A percentile compares a stretch with the other conserved stretches of the same genome.
Evolutionary conservation across 192 early-diverging fungal species (phyloP).

Genomic region (Cetraspora pellucida): DNA sequence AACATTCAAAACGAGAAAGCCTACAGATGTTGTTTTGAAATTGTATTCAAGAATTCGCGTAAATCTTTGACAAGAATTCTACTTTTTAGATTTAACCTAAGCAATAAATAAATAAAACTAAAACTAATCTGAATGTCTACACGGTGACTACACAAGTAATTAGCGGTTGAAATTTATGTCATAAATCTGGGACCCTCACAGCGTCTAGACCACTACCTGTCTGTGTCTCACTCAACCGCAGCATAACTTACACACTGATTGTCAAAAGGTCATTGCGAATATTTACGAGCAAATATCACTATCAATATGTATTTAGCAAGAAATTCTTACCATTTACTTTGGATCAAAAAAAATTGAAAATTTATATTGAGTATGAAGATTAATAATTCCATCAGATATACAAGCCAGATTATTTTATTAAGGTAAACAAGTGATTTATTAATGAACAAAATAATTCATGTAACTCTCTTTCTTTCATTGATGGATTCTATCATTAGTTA

Average conservation of each 20-base stretch:
- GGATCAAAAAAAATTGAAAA: background rate
- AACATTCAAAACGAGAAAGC: background rate
- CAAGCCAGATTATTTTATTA: background rate
- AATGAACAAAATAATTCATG: background rate
- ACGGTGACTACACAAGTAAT: conserved; percentile 18
- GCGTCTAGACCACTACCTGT: background rate
- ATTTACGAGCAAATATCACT: conserved; percentile 2
- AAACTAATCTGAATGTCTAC: conserved; percentile 12
- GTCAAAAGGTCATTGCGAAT: background rate
- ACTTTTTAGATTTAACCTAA: conserved; percentile 19
- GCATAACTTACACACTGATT: background rate
- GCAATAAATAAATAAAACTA: background rate
- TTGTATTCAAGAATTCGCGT: conserved; percentile 10
- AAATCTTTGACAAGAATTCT: conserved; percentile 22
- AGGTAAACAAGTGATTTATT: background rate
- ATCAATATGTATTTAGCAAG: background rate
- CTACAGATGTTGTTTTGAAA: background rate
- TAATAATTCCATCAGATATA: background rate
- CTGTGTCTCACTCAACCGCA: background rate
- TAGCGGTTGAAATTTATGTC: conserved; percentile 9
- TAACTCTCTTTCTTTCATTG: background rate
- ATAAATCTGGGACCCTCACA: conserved; percentile 10
- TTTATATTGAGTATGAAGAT: background rate
- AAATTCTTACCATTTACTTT: background rate
- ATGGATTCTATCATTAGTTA: background rate